Evolutionary conservation across 768 basidiomycete species (phyloP).

Genomic region (Baorangia bicolor): DNA sequence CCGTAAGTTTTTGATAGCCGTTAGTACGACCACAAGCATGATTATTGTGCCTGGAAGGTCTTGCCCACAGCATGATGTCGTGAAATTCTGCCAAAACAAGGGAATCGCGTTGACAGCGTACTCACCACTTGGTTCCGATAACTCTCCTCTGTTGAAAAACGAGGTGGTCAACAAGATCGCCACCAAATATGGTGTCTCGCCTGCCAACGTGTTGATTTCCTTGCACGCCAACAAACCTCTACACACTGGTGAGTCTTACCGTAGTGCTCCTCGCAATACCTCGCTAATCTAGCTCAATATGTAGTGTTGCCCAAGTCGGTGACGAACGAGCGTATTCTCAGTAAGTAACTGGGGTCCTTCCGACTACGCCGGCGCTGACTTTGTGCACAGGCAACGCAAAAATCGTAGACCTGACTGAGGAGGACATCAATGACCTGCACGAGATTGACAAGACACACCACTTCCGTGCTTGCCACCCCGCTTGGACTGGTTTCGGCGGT

Average conservation of each 20-base stretch:
- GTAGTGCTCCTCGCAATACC: not conserved
- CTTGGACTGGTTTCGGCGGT: conserved; percentile 60
- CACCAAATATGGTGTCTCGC: conserved; percentile 52
- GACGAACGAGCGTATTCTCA: conserved; percentile 59
- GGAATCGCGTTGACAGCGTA: conserved; percentile 76
- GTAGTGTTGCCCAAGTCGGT: conserved; percentile 77
- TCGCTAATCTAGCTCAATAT: conserved; percentile 11
- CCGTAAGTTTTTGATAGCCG: conserved; percentile 44
- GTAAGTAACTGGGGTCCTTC: conserved; percentile 30
- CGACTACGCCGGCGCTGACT: not conserved
- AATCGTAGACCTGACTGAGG: conserved; percentile 58
- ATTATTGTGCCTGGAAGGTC: conserved; percentile 36
- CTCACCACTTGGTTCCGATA: conserved; percentile 74
- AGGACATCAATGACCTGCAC: conserved; percentile 58
- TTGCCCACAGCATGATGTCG: conserved; percentile 64
- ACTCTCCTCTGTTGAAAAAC: conserved; percentile 65
- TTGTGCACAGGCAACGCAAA: conserved; percentile 49
- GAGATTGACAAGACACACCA: conserved; percentile 58
- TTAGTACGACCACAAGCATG: not conserved
- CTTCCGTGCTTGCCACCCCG: conserved; percentile 65
- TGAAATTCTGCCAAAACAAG: conserved; percentile 57
- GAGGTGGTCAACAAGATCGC: conserved; percentile 61
- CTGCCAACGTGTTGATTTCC: conserved; percentile 69
- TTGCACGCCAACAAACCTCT: conserved; percentile 68
- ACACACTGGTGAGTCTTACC: conserved; percentile 42